phyloP scores from a whole-genome alignment of 2,329 filamentous ascomycete species.

The Claviceps humidiphila region DNA sequence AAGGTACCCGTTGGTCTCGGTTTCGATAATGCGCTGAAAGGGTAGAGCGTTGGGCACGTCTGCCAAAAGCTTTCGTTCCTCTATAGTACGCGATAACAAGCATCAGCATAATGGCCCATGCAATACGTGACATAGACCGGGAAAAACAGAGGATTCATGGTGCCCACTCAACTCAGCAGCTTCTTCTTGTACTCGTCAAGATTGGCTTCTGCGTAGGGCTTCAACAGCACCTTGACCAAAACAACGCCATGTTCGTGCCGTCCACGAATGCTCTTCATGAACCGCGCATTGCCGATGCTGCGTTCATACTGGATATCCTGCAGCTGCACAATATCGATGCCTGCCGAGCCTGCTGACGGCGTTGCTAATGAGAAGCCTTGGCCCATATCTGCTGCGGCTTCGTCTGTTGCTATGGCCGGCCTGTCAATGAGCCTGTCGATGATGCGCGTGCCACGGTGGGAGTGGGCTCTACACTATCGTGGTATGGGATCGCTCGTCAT shows the following conservation, averaged over 20 bases:
- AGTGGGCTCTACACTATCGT: conserved; percentile 1
- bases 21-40: conserved; percentile 86
- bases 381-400: conserved; percentile 51
- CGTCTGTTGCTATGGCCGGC: too few relatives aligned
- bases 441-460: background rate
- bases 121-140: too few relatives aligned
- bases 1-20: conserved; percentile 79
- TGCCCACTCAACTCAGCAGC: conserved; percentile 34
- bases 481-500: conserved; percentile 2
- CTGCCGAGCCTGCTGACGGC: conserved; percentile 79
- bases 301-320: conserved; percentile 85
- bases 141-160: too few relatives aligned
- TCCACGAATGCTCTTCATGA: conserved; percentile 93
- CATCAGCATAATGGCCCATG: too few relatives aligned
- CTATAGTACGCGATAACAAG: conserved; percentile 43
- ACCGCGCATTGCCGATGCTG: conserved; percentile 78
- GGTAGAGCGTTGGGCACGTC: conserved; percentile 83
- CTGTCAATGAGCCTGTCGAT: too few relatives aligned
- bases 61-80: conserved; percentile 64
- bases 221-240: conserved; percentile 88
- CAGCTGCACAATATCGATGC: conserved; percentile 88
- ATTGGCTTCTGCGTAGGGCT: conserved; percentile 73
- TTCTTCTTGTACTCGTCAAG: conserved; percentile 66
- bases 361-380: conserved; percentile 93
- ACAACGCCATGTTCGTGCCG: conserved; percentile 82